A percentile compares a stretch with the other conserved stretches of the same genome.
phyloP scores from a whole-genome alignment of 306 rosid genomes.

The Spatholobus suberectus region DNA sequence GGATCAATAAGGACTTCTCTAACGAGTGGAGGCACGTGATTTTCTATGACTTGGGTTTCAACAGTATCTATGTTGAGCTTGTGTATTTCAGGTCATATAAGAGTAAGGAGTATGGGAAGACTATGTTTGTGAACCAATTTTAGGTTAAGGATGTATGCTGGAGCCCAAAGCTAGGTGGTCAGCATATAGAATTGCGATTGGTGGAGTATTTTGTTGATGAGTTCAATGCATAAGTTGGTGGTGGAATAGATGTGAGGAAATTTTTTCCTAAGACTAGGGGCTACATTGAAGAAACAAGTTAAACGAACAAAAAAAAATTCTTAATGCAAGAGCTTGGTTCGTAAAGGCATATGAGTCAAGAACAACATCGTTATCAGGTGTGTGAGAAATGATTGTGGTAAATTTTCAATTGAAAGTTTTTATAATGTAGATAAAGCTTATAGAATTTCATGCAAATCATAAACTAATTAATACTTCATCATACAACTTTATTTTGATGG shows the following conservation, averaged over 20 bases:
- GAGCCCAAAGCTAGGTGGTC: constrained; percentile 92
- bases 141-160: constrained; percentile 97
- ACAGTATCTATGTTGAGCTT: constrained; percentile 87
- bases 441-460: too few relatives aligned
- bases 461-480: too few relatives aligned
- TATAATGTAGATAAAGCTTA: too few relatives aligned
- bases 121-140: constrained; percentile 24
- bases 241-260: constrained; percentile 81
- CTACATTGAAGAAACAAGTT: constrained; percentile 94
- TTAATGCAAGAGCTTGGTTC: too few relatives aligned
- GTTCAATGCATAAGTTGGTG: constrained; percentile 86
- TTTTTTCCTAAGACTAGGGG: constrained; percentile 90
- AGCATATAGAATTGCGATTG: constrained; percentile 77
- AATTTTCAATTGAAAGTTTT: too few relatives aligned
- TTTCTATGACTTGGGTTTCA: constrained; percentile 93
- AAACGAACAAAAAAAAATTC: constrained; percentile 95
- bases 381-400: too few relatives aligned
- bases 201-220: constrained; percentile 88
- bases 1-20: constrained; percentile 89
- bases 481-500: too few relatives aligned
- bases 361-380: too few relatives aligned
- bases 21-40: constrained; percentile 83
- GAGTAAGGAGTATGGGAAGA: constrained; percentile 83
- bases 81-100: constrained; percentile 79
- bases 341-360: too few relatives aligned